Conservation (phyloP, 2,329 filamentous ascomycete species). For the Microcera coccophila region DNA sequence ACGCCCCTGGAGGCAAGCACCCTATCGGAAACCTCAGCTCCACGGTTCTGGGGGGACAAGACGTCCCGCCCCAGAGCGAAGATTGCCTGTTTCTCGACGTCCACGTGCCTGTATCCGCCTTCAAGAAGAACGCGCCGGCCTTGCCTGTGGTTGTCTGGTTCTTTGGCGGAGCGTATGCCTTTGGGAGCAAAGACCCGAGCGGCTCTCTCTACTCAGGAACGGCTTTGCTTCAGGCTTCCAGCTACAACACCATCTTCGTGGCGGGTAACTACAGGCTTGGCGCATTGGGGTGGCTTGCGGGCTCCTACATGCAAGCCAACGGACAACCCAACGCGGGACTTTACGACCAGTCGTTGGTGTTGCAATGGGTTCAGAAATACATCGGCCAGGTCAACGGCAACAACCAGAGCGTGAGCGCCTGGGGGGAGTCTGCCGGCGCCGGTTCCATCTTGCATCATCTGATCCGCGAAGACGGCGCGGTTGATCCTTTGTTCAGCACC, state of each 20-base stretch:
- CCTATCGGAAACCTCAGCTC: background rate
- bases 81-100: constrained; percentile 50
- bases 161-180: constrained; percentile 43
- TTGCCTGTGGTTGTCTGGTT: constrained; percentile 46
- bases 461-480: constrained; percentile 40
- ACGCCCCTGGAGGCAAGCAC: constrained; percentile 3
- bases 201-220: constrained; percentile 36
- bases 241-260: constrained; percentile 42
- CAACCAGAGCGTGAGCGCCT: constrained; percentile 41
- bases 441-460: constrained; percentile 49
- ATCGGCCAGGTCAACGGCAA: constrained; percentile 47
- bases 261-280: constrained; percentile 48
- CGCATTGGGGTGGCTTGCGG: constrained; percentile 46
- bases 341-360: constrained; percentile 41
- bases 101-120: constrained; percentile 42
- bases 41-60: no score
- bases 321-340: constrained; percentile 42
- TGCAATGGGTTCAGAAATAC: constrained; percentile 48
- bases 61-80: constrained; percentile 33
- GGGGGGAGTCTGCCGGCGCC: constrained; percentile 50
- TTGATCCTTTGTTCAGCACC: constrained; percentile 39
- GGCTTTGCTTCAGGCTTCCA: no score
- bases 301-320: constrained; percentile 39
- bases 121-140: constrained; percentile 32
- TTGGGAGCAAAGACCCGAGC: constrained; percentile 39